phyloP scores from a whole-genome alignment of 176 grass and related monocot genomes.

The Zoysia pacifica region DNA sequence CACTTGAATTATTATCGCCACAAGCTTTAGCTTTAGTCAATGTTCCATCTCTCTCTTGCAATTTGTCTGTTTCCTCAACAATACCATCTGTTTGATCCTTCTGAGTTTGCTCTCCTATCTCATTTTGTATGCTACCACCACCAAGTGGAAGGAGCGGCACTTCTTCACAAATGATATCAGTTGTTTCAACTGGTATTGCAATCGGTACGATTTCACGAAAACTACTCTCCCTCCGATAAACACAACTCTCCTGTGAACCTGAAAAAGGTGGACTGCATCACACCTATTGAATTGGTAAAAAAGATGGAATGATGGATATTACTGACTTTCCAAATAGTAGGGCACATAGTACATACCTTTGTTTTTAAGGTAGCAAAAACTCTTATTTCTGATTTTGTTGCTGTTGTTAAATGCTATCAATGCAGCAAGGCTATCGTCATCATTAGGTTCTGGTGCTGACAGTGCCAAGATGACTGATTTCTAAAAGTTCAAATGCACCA shows the following conservation, averaged over 20 bases:
- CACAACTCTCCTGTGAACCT: neutral
- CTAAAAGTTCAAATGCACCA: constrained; percentile 36
- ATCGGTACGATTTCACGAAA: neutral
- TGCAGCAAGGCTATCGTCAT: neutral
- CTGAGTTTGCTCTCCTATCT: neutral
- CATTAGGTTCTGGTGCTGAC: neutral
- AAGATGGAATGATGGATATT: neutral
- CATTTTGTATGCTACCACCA: neutral
- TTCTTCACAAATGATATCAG: neutral
- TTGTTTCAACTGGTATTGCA: neutral
- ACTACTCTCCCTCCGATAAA: neutral
- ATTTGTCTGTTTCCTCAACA: neutral
- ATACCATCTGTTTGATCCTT: neutral
- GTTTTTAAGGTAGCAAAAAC: constrained; percentile 2
- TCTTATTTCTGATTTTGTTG: neutral
- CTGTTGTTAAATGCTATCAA: neutral
- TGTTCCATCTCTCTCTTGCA: neutral
- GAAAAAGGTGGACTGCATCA: neutral
- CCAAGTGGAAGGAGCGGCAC: neutral
- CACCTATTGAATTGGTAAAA: neutral
- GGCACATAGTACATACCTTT: neutral
- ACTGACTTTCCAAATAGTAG: neutral
- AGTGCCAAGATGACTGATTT: constrained; percentile 16
- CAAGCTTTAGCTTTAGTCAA: neutral
- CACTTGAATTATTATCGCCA: neutral